phyloP scores from a whole-genome alignment of 2,329 filamentous ascomycete genomes.

The Cephalotrichum gorgonifer region DNA sequence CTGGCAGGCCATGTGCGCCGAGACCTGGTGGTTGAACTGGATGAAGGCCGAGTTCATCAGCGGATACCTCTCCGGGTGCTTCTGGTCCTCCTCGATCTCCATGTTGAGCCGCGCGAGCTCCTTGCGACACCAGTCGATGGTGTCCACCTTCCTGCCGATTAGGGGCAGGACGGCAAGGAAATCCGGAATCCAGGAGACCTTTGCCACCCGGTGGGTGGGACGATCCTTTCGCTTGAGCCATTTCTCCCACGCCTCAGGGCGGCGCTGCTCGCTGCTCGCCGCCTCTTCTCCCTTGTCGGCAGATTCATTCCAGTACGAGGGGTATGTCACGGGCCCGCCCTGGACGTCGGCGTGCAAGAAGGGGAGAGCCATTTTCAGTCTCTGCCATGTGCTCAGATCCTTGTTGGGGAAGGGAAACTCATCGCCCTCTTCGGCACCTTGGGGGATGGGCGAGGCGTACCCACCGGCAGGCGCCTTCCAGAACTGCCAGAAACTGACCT shows the following conservation, averaged over 20 bases:
- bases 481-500: conserved; percentile 48
- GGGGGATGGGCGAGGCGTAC: conserved; percentile 51
- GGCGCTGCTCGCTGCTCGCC: conserved; percentile 48
- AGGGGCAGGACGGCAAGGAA: conserved; percentile 76
- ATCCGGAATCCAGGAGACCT: conserved; percentile 37
- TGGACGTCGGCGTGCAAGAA: conserved; percentile 35
- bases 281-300: conserved; percentile 35
- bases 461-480: conserved; percentile 54
- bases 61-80: conserved; percentile 74
- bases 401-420: conserved; percentile 15
- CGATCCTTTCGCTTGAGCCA: conserved; percentile 75
- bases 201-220: conserved; percentile 70
- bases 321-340: conserved; percentile 41
- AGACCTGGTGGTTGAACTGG: conserved; percentile 96
- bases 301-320: conserved; percentile 27
- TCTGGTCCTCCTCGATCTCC: conserved; percentile 86
- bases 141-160: conserved; percentile 84
- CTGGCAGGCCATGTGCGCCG: conserved; percentile 97
- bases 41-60: conserved; percentile 96
- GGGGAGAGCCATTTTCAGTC: conserved; percentile 36
- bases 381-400: conserved; percentile 36
- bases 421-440: conserved; percentile 35
- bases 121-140: conserved; percentile 81
- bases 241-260: conserved; percentile 65
- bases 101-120: conserved; percentile 80